A percentile compares a stretch with the other conserved stretches of the same genome.
phyloP scores from a whole-genome alignment of 805 yeast genomes.

The Debaryomyces castellii region DNA sequence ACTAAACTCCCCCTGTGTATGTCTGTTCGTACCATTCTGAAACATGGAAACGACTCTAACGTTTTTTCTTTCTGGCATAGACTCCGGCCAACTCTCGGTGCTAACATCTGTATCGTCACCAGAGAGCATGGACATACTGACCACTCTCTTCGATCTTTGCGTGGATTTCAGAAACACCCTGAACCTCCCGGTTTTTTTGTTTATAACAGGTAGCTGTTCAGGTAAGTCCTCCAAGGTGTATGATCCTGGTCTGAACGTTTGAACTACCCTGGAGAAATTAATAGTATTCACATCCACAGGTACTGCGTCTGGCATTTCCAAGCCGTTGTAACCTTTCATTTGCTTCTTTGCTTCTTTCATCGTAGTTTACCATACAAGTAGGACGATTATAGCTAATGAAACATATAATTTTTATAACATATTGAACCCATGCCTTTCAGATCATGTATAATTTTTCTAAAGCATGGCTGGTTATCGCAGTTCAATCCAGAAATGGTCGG shows the following conservation, averaged over 20 bases:
- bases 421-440: not conserved
- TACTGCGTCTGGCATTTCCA: slow-evolving; percentile 23
- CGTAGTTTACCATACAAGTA: no score
- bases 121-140: slow-evolving; percentile 20
- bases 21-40: not conserved
- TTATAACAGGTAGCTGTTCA: slow-evolving; percentile 20
- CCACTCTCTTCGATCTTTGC: slow-evolving; percentile 12
- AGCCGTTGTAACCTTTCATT: slow-evolving; percentile 19
- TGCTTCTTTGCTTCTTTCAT: no score
- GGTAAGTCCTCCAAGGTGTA: slow-evolving; percentile 29
- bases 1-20: not conserved
- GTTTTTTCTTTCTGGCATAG: not conserved
- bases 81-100: not conserved
- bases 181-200: slow-evolving; percentile 19
- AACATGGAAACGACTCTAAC: not conserved
- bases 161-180: slow-evolving; percentile 13
- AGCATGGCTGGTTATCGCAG: not conserved
- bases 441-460: not conserved
- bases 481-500: not conserved
- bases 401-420: not conserved
- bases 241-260: slow-evolving; percentile 25
- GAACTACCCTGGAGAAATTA: slow-evolving; percentile 29
- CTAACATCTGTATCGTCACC: not conserved
- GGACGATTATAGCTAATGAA: no score
- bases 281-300: slow-evolving; percentile 20